A percentile compares a stretch with the other conserved stretches of the same genome.
phyloP scores from a whole-genome alignment of 2,329 filamentous ascomycete species.

The Juglanconis sp. region DNA sequence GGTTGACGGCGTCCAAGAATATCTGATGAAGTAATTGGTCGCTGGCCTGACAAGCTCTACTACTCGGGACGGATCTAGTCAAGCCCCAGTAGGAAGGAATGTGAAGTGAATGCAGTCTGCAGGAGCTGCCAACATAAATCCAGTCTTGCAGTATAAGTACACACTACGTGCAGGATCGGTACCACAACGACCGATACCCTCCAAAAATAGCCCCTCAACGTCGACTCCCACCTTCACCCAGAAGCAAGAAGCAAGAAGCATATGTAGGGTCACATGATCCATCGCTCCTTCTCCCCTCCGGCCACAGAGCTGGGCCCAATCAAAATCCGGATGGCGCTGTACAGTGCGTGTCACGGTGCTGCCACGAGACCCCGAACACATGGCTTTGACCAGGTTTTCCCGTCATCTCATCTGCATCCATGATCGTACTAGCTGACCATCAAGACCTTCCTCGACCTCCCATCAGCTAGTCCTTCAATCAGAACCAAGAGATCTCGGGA shows the following conservation, averaged over 20 bases:
- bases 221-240: background rate
- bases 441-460: background rate
- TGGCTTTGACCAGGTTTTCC: slow-evolving; percentile 11
- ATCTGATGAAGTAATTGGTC: background rate
- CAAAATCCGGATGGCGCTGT: background rate
- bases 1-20: background rate
- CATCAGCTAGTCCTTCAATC: too few species aligned
- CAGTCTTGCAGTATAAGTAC: too few species aligned
- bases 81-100: too few species aligned
- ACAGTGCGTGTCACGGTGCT: slow-evolving; percentile 9
- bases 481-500: background rate
- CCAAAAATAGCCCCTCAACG: too few species aligned
- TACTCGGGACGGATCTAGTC: background rate
- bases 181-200: too few species aligned
- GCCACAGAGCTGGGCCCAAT: slow-evolving; percentile 18
- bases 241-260: background rate
- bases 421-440: background rate
- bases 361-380: slow-evolving; percentile 9
- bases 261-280: slow-evolving; percentile 2
- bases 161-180: too few species aligned
- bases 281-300: background rate
- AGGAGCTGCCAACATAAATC: too few species aligned
- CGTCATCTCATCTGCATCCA: background rate
- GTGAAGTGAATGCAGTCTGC: too few species aligned
- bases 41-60: background rate